Percentiles rank a stretch among this genome's conserved stretches.
phyloP scores from a whole-genome alignment of 208 protist species.

The Leishmania martiniquensis region DNA sequence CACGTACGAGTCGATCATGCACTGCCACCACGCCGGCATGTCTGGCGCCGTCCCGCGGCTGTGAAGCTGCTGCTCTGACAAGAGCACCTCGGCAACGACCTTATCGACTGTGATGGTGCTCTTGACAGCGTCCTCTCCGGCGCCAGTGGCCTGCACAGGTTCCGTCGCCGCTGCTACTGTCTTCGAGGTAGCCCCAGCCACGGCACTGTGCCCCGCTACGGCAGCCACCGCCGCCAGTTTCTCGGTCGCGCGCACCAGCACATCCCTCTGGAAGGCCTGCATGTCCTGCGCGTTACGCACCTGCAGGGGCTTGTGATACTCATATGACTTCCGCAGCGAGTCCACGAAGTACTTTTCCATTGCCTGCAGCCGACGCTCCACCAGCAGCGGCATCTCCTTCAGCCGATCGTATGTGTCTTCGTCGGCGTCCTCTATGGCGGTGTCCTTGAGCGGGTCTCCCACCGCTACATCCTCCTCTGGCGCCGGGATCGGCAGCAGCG shows the following conservation, averaged over 20 bases:
- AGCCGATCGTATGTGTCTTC: constrained; percentile 73
- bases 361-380: constrained; percentile 70
- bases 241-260: constrained; percentile 55
- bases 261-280: constrained; percentile 63
- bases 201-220: background rate
- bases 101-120: constrained; percentile 7
- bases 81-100: constrained; percentile 32
- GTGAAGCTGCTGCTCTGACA: constrained; percentile 17
- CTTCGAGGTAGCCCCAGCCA: background rate
- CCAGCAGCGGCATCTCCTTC: constrained; percentile 72
- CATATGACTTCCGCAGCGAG: constrained; percentile 52
- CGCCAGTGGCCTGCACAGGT: background rate
- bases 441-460: constrained; percentile 86
- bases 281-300: constrained; percentile 65
- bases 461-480: constrained; percentile 49
- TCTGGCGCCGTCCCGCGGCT: constrained; percentile 7
- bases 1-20: constrained; percentile 50
- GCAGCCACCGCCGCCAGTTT: constrained; percentile 48
- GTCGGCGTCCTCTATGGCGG: constrained; percentile 82
- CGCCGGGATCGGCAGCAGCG: constrained; percentile 80
- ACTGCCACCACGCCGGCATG: constrained; percentile 59
- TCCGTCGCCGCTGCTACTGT: background rate
- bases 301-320: constrained; percentile 66
- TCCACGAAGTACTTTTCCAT: constrained; percentile 89
- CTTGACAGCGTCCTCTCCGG: background rate